Percentiles rank a stretch among this genome's conserved stretches.
Evolutionary conservation across 345 rosid genomes (phyloP).

Genomic region (Pelargonium nanum): DNA sequence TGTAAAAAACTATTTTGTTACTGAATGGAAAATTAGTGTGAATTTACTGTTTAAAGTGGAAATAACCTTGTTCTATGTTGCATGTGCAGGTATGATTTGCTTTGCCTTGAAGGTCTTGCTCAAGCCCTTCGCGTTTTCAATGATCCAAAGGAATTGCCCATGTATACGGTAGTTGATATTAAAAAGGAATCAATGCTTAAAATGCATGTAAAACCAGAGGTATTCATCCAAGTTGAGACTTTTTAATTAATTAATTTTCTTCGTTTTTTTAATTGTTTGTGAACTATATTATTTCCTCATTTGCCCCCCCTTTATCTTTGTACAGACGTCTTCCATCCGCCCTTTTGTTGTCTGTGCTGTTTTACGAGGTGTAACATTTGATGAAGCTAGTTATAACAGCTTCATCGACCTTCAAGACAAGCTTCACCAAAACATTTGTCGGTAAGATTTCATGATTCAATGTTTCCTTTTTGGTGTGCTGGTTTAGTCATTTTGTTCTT

Average conservation of each 20-base stretch:
- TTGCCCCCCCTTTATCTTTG: neutral
- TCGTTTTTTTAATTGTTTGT: neutral
- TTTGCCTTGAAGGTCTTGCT: constrained; percentile 95
- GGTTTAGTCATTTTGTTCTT: neutral
- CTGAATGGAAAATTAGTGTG: too few species aligned
- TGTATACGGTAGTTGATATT: constrained; percentile 30
- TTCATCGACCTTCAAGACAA: constrained; percentile 96
- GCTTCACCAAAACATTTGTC: constrained; percentile 88
- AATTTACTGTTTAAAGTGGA: too few species aligned
- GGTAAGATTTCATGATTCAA: constrained; percentile 28
- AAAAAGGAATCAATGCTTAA: constrained; percentile 33
- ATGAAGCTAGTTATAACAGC: constrained; percentile 84
- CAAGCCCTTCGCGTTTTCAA: constrained; percentile 82
- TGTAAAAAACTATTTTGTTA: too few species aligned
- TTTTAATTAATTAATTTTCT: too few species aligned
- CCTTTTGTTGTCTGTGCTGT: constrained; percentile 80
- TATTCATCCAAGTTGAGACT: constrained; percentile 3
- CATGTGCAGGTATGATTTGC: constrained; percentile 69
- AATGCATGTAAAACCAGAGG: constrained; percentile 53
- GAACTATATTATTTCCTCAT: neutral
- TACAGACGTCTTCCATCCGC: constrained; percentile 61
- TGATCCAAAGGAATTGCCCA: constrained; percentile 49
- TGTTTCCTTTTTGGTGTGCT: too few species aligned
- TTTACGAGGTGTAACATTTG: constrained; percentile 67
- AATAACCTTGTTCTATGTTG: neutral